Conservation (phyloP, 1,284 basidiomycete species). For the Athelia psychrophila region DNA sequence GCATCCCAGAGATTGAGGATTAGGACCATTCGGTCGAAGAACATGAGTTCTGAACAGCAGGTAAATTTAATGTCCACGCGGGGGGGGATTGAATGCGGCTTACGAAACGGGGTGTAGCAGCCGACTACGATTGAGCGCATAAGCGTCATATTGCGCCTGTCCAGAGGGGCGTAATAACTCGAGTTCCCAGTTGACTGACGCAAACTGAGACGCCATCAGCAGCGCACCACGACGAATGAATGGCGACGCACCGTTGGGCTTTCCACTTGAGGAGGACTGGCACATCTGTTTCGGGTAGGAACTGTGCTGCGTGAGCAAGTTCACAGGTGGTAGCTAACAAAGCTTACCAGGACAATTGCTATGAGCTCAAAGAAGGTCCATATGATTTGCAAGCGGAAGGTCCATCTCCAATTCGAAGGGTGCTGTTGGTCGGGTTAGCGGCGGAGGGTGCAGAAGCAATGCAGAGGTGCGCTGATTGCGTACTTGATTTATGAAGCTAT, state of each 20-base stretch:
- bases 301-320: slow-evolving; percentile 21
- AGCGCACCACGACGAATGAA: slow-evolving; percentile 23
- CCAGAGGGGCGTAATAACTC: slow-evolving; percentile 33
- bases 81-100: slow-evolving; percentile 21
- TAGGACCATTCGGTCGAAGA: slow-evolving; percentile 75
- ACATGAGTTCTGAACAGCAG: slow-evolving; percentile 52
- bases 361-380: slow-evolving; percentile 53
- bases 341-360: slow-evolving; percentile 45
- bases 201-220: slow-evolving; percentile 30
- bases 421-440: too few species aligned
- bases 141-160: slow-evolving; percentile 35
- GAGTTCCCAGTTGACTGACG: slow-evolving; percentile 41
- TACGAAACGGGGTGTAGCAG: slow-evolving; percentile 73
- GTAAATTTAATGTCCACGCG: not conserved
- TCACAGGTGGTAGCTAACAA: not conserved
- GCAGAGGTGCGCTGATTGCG: too few species aligned
- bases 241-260: slow-evolving; percentile 34
- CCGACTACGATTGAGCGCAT: slow-evolving; percentile 44
- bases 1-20: slow-evolving; percentile 47
- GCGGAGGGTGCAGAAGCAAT: too few species aligned
- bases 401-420: slow-evolving; percentile 76
- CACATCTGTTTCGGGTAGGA: slow-evolving; percentile 75
- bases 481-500: slow-evolving; percentile 43
- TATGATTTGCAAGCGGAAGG: slow-evolving; percentile 65
- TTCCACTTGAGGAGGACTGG: slow-evolving; percentile 63